Evolutionary conservation across 768 basidiomycete species (phyloP), one percentile per base, ranked within the genome.

Genomic region (Trametes villosa): DNA sequence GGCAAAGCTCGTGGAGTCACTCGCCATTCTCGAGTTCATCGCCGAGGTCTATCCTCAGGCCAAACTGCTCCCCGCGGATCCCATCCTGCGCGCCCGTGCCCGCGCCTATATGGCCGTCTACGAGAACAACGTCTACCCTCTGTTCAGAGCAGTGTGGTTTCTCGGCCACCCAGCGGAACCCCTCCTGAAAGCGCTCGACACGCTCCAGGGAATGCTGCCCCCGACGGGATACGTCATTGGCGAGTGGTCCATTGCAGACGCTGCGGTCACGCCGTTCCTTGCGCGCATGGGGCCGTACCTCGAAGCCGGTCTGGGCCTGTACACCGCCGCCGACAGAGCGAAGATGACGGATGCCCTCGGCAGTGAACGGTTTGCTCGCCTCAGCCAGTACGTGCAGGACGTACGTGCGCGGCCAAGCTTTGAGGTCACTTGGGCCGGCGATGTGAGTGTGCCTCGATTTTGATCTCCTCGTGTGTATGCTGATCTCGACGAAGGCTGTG

Each of bases 1-100:
- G 5, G 65, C 72, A 48, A 88, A 88, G 68, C 68, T 89, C 63
- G 77, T 83, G 5, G 87, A 89, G 66, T 88, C 86, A 4, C 80
- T 84, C 42, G 74, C 87, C 41, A 81, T 88, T 50, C 74, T 88
- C 52, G 86, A 89, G 67, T 85, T 89, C 72, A 69, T 88, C 55
- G 84, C 84, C 5, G 87, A 88, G 68, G 71, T 87, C 51, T 82
- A 75, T 68, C 79, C 81, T 1, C 68, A 76, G 38, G 76, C 80
- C 20, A 41, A 64, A 27, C 75, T 87, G 30, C 77, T 85, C 9
- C 86, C 87, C 1, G 67, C 72, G 9, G 82, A 85, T 67, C 83
- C 83, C 0, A 77, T 88, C 38, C 65, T 68, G 3, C 82, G 85
- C 33, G 86, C 88, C 36, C 75, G 79, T 54, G 81, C 77, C 5